These are phyloP conservation scores for Candida dajiaensis DNA, from an alignment of 805 yeast genomes.

Conservation along the genomic window DNA sequence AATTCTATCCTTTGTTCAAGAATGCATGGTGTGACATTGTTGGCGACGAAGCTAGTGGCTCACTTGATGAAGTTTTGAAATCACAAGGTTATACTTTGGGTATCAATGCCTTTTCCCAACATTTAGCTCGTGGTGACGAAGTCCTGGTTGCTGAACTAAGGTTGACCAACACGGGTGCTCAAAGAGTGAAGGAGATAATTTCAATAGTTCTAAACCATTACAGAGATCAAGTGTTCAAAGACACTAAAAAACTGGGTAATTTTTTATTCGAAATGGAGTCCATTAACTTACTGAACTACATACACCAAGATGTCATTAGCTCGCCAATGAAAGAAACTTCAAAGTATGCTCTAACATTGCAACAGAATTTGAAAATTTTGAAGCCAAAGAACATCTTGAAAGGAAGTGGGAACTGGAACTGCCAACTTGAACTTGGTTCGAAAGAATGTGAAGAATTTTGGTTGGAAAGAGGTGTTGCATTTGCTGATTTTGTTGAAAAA, in stretches of 20 bases:
- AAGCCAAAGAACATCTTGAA: constrained; percentile 37
- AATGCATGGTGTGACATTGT: constrained; percentile 49
- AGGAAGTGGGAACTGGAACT: constrained; percentile 30
- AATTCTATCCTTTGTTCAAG: constrained; percentile 21
- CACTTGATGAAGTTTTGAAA: constrained; percentile 39
- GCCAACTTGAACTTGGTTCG: constrained; percentile 21
- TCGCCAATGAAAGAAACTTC: constrained; percentile 46
- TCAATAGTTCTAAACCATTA: constrained; percentile 26
- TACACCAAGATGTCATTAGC: constrained; percentile 32
- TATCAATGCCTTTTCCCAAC: constrained; percentile 38
- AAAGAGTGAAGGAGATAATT: constrained; percentile 30
- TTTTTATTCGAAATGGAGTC: constrained; percentile 43
- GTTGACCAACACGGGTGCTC: constrained; percentile 42
- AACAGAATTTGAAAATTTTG: constrained; percentile 27
- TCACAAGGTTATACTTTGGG: constrained; percentile 29
- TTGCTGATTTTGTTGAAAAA: constrained; percentile 27
- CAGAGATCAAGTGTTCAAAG: constrained; percentile 11
- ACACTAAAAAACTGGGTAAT: constrained; percentile 27
- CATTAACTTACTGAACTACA: constrained; percentile 39
- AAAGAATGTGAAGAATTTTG: constrained; percentile 34
- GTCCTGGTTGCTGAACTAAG: constrained; percentile 44
- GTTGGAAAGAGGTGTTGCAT: constrained; percentile 32
- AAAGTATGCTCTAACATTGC: constrained; percentile 33
- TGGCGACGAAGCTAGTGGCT: constrained; percentile 56
- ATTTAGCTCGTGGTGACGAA: constrained; percentile 29